phyloP scores from a whole-genome alignment of 768 basidiomycete genomes.

The Mycena galericulata region DNA sequence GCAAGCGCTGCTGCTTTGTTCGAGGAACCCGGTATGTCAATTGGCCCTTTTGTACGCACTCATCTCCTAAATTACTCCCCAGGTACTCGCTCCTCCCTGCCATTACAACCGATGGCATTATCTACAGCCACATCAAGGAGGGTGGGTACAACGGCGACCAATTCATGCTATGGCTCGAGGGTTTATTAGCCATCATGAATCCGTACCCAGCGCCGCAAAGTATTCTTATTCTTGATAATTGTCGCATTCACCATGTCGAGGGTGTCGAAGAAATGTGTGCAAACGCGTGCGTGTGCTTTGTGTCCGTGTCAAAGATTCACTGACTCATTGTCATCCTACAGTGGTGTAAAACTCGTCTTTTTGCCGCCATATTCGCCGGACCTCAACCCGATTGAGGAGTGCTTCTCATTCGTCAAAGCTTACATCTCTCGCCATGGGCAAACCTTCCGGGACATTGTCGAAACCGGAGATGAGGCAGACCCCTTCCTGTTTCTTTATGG shows the following conservation, averaged over 20 bases:
- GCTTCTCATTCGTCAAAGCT: slow-evolving; percentile 46
- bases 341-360: slow-evolving; percentile 42
- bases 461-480: slow-evolving; percentile 9
- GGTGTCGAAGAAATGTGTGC: slow-evolving; percentile 32
- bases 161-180: too few relatives aligned
- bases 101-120: slow-evolving; percentile 31
- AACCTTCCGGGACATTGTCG: slow-evolving; percentile 3
- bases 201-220: slow-evolving; percentile 36
- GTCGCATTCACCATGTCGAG: slow-evolving; percentile 42
- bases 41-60: not conserved
- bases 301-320: not conserved
- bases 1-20: slow-evolving; percentile 8
- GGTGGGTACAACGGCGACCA: too few relatives aligned
- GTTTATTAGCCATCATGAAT: slow-evolving; percentile 36
- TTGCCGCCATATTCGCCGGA: slow-evolving; percentile 51
- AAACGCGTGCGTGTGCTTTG: slow-evolving; percentile 5
- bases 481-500: slow-evolving; percentile 18
- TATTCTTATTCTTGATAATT: slow-evolving; percentile 46
- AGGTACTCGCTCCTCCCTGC: slow-evolving; percentile 38
- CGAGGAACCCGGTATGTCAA: slow-evolving; percentile 5
- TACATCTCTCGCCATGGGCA: slow-evolving; percentile 42
- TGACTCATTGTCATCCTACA: slow-evolving; percentile 3
- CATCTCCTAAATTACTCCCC: slow-evolving; percentile 1
- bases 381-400: slow-evolving; percentile 51
- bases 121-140: slow-evolving; percentile 28